Conservation (phyloP, 2,329 filamentous ascomycete genomes). For the Stachybotrys echinatus region DNA sequence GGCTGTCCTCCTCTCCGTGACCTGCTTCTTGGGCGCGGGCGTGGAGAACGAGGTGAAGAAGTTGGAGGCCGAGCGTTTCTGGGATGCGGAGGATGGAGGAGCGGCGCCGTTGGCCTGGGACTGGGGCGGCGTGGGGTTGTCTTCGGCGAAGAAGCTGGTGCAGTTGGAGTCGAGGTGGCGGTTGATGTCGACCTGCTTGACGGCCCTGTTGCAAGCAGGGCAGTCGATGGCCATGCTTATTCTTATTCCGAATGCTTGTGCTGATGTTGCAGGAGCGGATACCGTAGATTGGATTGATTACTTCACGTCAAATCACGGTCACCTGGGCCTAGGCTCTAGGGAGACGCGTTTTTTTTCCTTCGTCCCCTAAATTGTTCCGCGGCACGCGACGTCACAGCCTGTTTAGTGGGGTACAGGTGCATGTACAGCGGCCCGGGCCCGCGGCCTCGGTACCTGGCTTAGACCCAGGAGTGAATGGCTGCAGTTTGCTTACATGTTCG, state of each 20-base stretch:
- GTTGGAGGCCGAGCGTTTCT: slow-evolving; percentile 50
- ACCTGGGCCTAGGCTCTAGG: too few relatives aligned
- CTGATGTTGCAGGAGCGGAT: background rate
- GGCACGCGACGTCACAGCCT: too few relatives aligned
- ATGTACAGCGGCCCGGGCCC: too few relatives aligned
- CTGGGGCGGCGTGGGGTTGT: slow-evolving; percentile 25
- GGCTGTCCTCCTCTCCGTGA: slow-evolving; percentile 23
- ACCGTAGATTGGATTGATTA: too few relatives aligned
- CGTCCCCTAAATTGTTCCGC: too few relatives aligned
- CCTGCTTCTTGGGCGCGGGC: slow-evolving; percentile 51
- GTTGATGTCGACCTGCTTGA: slow-evolving; percentile 75
- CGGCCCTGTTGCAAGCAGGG: slow-evolving; percentile 72
- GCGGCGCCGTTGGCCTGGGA: slow-evolving; percentile 23
- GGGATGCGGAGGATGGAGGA: slow-evolving; percentile 19
- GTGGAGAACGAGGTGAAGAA: slow-evolving; percentile 64
- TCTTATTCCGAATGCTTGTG: background rate
- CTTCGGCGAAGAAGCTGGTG: slow-evolving; percentile 57
- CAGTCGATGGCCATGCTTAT: slow-evolving; percentile 59
- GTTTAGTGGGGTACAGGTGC: too few relatives aligned
- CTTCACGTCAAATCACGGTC: too few relatives aligned
- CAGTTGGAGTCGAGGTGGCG: slow-evolving; percentile 85
- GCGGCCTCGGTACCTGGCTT: too few relatives aligned
- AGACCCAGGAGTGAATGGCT: too few relatives aligned
- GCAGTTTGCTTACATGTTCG: too few relatives aligned
- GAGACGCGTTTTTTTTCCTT: too few relatives aligned